These are phyloP conservation scores for Macrolepiota albuminosa DNA, from an alignment of 768 basidiomycete species.

Conservation along the genomic window DNA sequence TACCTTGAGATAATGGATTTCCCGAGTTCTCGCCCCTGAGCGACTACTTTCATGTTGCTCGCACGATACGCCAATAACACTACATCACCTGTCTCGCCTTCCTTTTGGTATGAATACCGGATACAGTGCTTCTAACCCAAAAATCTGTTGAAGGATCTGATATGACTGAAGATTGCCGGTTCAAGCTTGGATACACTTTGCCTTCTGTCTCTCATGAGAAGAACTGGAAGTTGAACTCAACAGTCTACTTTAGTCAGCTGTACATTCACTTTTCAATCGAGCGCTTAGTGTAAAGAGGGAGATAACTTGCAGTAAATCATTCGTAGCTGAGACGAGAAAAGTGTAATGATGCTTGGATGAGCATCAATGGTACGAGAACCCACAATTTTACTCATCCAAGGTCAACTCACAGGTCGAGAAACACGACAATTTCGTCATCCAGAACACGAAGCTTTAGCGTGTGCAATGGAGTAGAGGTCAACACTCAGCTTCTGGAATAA, in stretches of 20 bases:
- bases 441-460: conserved; percentile 5
- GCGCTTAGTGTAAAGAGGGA: background rate
- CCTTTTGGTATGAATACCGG: background rate
- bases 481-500: background rate
- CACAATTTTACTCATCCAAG: background rate
- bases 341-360: conserved; percentile 26
- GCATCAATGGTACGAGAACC: conserved; percentile 22
- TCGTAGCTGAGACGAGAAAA: background rate
- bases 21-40: background rate
- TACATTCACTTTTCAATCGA: conserved; percentile 5
- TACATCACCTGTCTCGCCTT: background rate
- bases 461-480: background rate
- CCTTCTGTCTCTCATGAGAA: conserved; percentile 7
- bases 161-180: conserved; percentile 5
- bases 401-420: background rate
- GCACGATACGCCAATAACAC: background rate
- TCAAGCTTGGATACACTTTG: conserved; percentile 7
- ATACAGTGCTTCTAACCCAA: conserved; percentile 3
- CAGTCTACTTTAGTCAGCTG: background rate
- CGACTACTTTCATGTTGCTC: background rate
- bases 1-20: background rate
- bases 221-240: background rate
- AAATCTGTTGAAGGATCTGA: conserved; percentile 4
- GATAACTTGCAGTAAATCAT: background rate
- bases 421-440: conserved; percentile 12